These are phyloP conservation scores for Termitomyces eurrhizus DNA, from an alignment of 768 basidiomycete species.

Conservation along the genomic window DNA sequence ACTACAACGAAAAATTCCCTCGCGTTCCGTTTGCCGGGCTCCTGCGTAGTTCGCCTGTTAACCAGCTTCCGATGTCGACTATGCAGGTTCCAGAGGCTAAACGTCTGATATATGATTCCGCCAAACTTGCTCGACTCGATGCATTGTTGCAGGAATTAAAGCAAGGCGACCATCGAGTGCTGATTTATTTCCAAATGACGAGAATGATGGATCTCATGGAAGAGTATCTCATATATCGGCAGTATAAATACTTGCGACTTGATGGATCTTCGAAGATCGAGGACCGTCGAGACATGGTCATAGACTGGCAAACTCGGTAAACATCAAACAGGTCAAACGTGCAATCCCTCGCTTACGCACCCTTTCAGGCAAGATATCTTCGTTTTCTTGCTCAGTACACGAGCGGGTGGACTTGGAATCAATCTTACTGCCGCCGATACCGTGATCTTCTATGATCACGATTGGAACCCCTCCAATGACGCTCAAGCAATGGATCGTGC, in stretches of 20 bases:
- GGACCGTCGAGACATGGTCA: slow-evolving; percentile 98
- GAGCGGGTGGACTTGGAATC: slow-evolving; percentile 95
- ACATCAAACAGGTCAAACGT: slow-evolving; percentile 16
- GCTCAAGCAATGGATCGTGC: slow-evolving; percentile 99
- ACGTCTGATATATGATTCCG: slow-evolving; percentile 93
- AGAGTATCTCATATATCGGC: slow-evolving; percentile 94
- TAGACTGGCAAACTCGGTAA: slow-evolving; percentile 97
- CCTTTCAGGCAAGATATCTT: slow-evolving; percentile 77
- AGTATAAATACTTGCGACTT: slow-evolving; percentile 90
- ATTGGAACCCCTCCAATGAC: slow-evolving; percentile 97
- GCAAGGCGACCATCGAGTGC: slow-evolving; percentile 85
- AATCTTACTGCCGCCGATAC: slow-evolving; percentile 96
- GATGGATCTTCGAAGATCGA: slow-evolving; percentile 95
- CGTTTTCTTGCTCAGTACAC: slow-evolving; percentile 86
- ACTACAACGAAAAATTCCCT: slow-evolving; percentile 49
- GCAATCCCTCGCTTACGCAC: neutral
- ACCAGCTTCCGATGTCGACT: slow-evolving; percentile 75
- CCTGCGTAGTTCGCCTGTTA: slow-evolving; percentile 54
- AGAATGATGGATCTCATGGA: slow-evolving; percentile 99
- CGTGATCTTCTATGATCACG: slow-evolving; percentile 92
- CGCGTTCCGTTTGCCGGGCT: slow-evolving; percentile 66
- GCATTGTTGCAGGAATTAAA: slow-evolving; percentile 88
- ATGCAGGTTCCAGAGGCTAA: slow-evolving; percentile 96
- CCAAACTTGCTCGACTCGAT: slow-evolving; percentile 91
- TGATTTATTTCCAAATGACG: slow-evolving; percentile 99